These are phyloP conservation scores for Xylaria sp. DNA, from an alignment of 2,329 filamentous ascomycete species.

Conservation along the genomic window DNA sequence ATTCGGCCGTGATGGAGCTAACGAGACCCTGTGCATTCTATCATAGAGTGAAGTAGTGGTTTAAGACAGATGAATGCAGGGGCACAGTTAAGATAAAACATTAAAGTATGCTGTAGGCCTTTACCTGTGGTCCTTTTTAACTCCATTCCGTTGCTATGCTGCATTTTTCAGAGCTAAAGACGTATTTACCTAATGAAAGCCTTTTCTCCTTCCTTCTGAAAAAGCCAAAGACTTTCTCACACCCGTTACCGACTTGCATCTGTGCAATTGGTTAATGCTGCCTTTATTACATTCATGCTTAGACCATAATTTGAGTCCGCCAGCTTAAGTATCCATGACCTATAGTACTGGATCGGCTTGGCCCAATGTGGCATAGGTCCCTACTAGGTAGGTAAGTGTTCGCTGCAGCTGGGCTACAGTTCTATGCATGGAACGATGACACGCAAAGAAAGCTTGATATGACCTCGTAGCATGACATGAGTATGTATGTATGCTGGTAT, in stretches of 20 bases:
- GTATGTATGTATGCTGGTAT: background rate
- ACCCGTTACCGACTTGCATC: too few species aligned
- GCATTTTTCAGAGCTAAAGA: too few species aligned
- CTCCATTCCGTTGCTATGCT: too few species aligned
- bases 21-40: background rate
- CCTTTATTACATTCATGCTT: background rate
- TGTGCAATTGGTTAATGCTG: too few species aligned
- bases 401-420: background rate
- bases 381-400: background rate
- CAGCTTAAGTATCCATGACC: background rate
- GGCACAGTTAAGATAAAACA: background rate
- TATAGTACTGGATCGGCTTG: background rate
- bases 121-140: too few species aligned
- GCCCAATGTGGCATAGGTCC: background rate
- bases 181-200: too few species aligned
- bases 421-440: background rate
- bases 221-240: too few species aligned
- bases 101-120: too few species aligned
- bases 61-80: background rate
- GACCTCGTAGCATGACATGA: slow-evolving; percentile 6
- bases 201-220: too few species aligned
- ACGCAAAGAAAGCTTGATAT: slow-evolving; percentile 2
- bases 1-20: background rate
- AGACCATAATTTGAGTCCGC: background rate
- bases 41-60: too few species aligned